Evolutionary conservation across 192 early-diverging fungal species (phyloP).

Genomic region (Podila verticillata): DNA sequence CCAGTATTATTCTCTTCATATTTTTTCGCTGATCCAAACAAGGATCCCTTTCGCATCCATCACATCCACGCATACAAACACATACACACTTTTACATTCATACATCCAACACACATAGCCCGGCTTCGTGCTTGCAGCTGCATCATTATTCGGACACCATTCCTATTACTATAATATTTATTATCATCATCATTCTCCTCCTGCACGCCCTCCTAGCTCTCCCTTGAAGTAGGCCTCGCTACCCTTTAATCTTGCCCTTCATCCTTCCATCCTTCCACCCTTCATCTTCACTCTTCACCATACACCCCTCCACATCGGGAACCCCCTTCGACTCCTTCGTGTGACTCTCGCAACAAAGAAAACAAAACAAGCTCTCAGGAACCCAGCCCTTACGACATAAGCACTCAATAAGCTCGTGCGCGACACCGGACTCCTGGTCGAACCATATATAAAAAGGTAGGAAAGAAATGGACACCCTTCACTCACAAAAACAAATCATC

Average conservation of each 20-base stretch:
- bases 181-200: background rate
- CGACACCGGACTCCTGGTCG: background rate
- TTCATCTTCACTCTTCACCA: background rate
- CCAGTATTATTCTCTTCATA: too few relatives aligned
- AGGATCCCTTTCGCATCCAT: background rate
- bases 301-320: background rate
- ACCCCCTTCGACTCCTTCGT: background rate
- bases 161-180: background rate
- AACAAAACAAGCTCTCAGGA: slow-evolving; percentile 8
- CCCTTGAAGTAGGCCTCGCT: background rate
- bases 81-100: too few relatives aligned
- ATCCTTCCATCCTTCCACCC: background rate
- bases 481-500: too few relatives aligned
- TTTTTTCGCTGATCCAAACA: slow-evolving; percentile 4
- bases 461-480: background rate
- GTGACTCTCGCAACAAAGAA: background rate
- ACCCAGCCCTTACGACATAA: slow-evolving; percentile 1
- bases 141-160: background rate
- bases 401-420: slow-evolving; percentile 2
- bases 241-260: background rate
- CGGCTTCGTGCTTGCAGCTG: background rate
- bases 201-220: background rate
- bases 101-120: background rate
- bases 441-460: background rate
- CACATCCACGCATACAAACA: too few relatives aligned